A percentile compares a stretch with the other conserved stretches of the same genome.
These are phyloP conservation scores for Ogataea pilisensis DNA, from an alignment of 805 yeast genomes.

Conservation along the genomic window DNA sequence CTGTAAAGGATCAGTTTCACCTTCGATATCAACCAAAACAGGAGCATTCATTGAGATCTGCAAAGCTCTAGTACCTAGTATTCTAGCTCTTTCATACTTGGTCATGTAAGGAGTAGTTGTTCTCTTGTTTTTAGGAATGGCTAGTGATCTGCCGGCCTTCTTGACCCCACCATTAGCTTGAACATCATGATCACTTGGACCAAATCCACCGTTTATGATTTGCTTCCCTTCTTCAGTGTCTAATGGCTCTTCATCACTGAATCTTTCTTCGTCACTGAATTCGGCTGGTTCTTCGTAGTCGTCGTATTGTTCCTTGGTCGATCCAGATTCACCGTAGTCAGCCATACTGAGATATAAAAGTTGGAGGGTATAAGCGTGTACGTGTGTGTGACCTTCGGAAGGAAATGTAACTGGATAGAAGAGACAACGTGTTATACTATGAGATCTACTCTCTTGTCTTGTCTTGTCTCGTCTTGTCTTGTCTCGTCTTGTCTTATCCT, in stretches of 20 bases:
- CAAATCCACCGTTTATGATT: conserved; percentile 65
- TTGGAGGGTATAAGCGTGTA: background rate
- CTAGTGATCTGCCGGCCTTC: conserved; percentile 39
- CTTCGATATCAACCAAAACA: conserved; percentile 94
- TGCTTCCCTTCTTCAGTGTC: conserved; percentile 68
- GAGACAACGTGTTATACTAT: too few species aligned
- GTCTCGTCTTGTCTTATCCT: too few species aligned
- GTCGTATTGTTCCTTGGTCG: conserved; percentile 59
- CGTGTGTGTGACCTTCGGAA: too few species aligned
- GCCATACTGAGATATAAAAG: conserved; percentile 36
- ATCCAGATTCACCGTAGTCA: conserved; percentile 57
- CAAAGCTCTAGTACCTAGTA: conserved; percentile 93
- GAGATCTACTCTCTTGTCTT: too few species aligned
- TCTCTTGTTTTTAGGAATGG: conserved; percentile 84
- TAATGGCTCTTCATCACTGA: conserved; percentile 42
- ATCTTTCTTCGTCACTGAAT: conserved; percentile 39
- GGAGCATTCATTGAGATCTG: conserved; percentile 99
- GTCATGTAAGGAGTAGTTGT: conserved; percentile 99
- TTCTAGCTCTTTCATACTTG: conserved; percentile 96
- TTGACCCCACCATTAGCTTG: conserved; percentile 25
- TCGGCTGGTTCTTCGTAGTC: conserved; percentile 63
- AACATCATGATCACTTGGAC: conserved; percentile 48
- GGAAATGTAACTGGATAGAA: too few species aligned
- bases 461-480: too few species aligned
- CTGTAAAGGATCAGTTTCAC: conserved; percentile 97